Base-by-base conservation (phyloP, 2,329 filamentous ascomycete species). In the Aspergillus thermomutatus region DNA sequence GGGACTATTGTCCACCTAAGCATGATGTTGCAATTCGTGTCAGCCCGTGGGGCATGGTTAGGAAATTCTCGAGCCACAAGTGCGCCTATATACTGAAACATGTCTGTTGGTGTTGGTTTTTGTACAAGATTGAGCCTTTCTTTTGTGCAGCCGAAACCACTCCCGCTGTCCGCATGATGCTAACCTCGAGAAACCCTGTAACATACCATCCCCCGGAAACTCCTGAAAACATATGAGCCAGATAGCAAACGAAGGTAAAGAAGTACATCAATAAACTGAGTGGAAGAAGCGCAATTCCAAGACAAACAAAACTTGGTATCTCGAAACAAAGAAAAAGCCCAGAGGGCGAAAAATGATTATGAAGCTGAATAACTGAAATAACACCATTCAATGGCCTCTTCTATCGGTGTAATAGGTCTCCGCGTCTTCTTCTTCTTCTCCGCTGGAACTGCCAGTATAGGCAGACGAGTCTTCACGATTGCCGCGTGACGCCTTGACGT, bases 341-440 rank as follows among this genome's bases (percentile, higher is more conserved):
- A n/a, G n/a, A n/a, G n/a, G n/a, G n/a, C n/a, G n/a, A 54, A 31
- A 25, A 27, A 50, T 23, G 31, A 25, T 25, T 6, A 43, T 7
- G 3, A 48, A 56, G 37, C 17, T n/a, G 34, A 49, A 25, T 8
- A 23, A 47, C 19, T n/a, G 41, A 4, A 43, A 49, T 25, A 27
- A 50, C 23, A 21, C n/a, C 14, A 10, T 19, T 62, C 58, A 67
- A 51, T 62, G 51, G 27, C 52, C 49, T 43, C 63, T 63, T 37
- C 64, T 64, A 23, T 64, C 65, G 49, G 69, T 59, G 55, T 64
- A 72, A 52, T 71, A 70, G 10, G 60, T 47, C n/a, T 63, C 66
- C 1, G 51, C 52, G 23, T 72, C 70, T 23, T 72, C 70, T 4
- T 72, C 70, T 4, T 68, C 70, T 25, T 72, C 71, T 58, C 70